Evolutionary conservation across 1,284 basidiomycete genomes (phyloP).

Genomic region (Cryptococcus sp.): DNA sequence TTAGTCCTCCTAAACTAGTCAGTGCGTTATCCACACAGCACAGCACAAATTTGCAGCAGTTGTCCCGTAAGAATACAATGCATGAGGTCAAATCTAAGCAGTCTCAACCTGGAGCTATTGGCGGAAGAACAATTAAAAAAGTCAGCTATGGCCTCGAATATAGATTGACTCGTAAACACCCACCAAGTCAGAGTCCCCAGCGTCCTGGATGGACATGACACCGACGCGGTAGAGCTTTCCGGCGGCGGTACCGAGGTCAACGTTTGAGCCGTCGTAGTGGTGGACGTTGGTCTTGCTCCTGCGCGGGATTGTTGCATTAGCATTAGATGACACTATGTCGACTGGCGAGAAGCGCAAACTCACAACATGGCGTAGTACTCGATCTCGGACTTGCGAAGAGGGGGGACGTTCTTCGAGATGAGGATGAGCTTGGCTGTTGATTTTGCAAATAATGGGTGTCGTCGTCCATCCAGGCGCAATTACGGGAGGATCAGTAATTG

Average conservation of each 20-base stretch:
- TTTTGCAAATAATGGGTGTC: not conserved
- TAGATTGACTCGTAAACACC: slow-evolving; percentile 24
- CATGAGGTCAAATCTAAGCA: slow-evolving; percentile 39
- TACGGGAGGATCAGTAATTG: slow-evolving; percentile 18
- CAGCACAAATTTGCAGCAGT: not conserved
- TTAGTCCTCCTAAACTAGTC: not conserved
- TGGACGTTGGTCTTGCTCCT: slow-evolving; percentile 91
- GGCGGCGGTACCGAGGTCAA: slow-evolving; percentile 96
- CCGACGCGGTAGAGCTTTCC: slow-evolving; percentile 99
- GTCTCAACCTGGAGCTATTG: slow-evolving; percentile 45
- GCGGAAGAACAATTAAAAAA: not conserved
- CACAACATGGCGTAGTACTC: slow-evolving; percentile 99
- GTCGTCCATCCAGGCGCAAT: slow-evolving; percentile 24
- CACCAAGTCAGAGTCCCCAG: slow-evolving; percentile 92
- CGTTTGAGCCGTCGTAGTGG: slow-evolving; percentile 96
- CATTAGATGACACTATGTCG: not conserved
- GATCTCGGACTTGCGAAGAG: slow-evolving; percentile 97
- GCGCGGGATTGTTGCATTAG: not conserved
- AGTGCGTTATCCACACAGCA: not conserved
- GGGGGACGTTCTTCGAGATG: slow-evolving; percentile 99
- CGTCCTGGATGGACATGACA: slow-evolving; percentile 96
- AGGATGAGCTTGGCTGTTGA: slow-evolving; percentile 91
- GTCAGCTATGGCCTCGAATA: not conserved
- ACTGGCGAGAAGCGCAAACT: slow-evolving; percentile 19
- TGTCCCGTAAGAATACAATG: slow-evolving; percentile 42